Conservation (phyloP, 2,329 filamentous ascomycete species). For the Penicillium italicum region DNA sequence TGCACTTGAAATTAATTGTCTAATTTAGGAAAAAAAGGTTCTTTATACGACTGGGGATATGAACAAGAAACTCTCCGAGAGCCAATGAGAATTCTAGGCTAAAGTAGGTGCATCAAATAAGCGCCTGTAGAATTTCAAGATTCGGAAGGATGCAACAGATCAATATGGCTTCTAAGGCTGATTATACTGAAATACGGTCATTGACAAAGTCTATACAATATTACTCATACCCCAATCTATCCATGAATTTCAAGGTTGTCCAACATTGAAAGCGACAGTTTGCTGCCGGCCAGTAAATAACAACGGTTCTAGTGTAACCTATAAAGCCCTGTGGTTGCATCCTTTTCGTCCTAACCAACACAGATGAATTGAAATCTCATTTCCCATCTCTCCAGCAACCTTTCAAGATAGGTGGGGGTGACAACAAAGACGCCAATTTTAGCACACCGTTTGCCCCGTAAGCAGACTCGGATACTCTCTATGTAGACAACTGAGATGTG, state of each 20-base stretch:
- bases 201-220: background rate
- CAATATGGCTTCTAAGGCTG: background rate
- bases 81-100: background rate
- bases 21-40: background rate
- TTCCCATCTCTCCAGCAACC: background rate
- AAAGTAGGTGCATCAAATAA: background rate
- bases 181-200: background rate
- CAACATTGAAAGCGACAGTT: conserved; percentile 2
- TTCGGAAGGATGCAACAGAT: background rate
- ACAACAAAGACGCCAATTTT: conserved; percentile 19
- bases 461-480: conserved; percentile 1
- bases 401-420: conserved; percentile 2
- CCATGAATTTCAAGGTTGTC: background rate
- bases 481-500: background rate
- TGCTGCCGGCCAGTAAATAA: conserved; percentile 3
- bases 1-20: background rate
- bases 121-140: background rate
- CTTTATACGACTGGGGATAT: background rate
- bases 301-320: conserved; percentile 8
- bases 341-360: background rate
- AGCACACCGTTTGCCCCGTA: conserved; percentile 4
- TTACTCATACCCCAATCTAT: background rate
- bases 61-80: background rate
- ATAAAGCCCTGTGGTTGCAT: conserved; percentile 8
- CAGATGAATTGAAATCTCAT: background rate